A percentile compares a stretch with the other conserved stretches of the same genome.
These are phyloP conservation scores for Heliocybe sulcata DNA, from an alignment of 1,284 basidiomycete species.

Conservation along the genomic window DNA sequence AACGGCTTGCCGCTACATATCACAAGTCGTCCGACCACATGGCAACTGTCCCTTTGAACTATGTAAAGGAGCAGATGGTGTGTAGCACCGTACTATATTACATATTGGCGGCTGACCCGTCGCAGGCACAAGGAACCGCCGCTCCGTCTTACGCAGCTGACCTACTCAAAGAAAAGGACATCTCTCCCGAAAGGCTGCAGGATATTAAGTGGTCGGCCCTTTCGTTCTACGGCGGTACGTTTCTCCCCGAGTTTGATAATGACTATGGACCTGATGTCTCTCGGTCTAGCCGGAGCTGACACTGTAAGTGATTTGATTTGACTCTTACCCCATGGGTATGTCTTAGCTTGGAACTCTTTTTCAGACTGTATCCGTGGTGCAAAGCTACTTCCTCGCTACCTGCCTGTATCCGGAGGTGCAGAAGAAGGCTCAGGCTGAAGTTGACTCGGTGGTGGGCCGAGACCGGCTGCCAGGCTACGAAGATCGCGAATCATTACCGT, in stretches of 20 bases:
- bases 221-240: slow-evolving; percentile 5
- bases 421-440: slow-evolving; percentile 24
- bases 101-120: neutral
- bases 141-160: neutral
- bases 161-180: neutral
- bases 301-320: slow-evolving; percentile 4
- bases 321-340: no score
- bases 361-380: slow-evolving; percentile 8
- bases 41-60: slow-evolving; percentile 1
- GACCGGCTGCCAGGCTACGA: slow-evolving; percentile 24
- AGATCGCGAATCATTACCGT: slow-evolving; percentile 25
- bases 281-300: slow-evolving; percentile 6
- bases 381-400: slow-evolving; percentile 20
- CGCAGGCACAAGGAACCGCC: neutral
- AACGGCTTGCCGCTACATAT: slow-evolving; percentile 2
- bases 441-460: slow-evolving; percentile 26
- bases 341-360: neutral
- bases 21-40: neutral
- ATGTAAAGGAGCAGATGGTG: slow-evolving; percentile 7
- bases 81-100: neutral
- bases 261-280: neutral
- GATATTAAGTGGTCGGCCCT: slow-evolving; percentile 7
- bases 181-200: neutral
- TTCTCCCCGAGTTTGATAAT: neutral
- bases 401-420: slow-evolving; percentile 25